phyloP scores from a whole-genome alignment of 2,329 filamentous ascomycete species.

The Stylonectria norvegica region DNA sequence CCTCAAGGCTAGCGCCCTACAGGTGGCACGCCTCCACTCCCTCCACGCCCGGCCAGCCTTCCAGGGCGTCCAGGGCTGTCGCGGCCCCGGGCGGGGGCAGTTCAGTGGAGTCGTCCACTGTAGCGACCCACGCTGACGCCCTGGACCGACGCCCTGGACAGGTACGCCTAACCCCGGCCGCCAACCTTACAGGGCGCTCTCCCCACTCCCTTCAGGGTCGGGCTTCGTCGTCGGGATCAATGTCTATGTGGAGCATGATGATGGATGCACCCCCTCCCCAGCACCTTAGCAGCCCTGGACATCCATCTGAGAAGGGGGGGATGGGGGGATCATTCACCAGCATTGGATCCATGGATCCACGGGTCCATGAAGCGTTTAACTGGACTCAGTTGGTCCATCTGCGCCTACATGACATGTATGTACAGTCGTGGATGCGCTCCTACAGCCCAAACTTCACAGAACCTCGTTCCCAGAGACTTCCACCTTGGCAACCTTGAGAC shows the following conservation, averaged over 20 bases:
- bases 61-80: no score
- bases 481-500: not conserved
- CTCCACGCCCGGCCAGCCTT: not conserved
- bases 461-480: not conserved
- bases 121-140: no score
- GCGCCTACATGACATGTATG: not conserved
- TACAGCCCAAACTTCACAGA: not conserved
- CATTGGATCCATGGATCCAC: not conserved
- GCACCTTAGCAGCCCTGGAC: not conserved
- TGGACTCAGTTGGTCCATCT: not conserved
- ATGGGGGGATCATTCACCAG: not conserved
- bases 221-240: not conserved
- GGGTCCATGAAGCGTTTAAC: not conserved
- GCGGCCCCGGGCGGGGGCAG: no score
- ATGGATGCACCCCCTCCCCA: not conserved
- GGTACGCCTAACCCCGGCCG: no score
- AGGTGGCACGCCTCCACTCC: not conserved
- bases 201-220: not conserved
- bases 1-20: not conserved
- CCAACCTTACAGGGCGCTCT: not conserved
- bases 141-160: no score
- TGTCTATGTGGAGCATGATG: not conserved
- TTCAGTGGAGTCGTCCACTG: no score
- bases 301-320: not conserved
- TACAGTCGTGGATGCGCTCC: not conserved